Percentiles rank a stretch among this genome's conserved stretches.
Evolutionary conservation across 2,329 filamentous ascomycete species (phyloP).

Genomic region (Arthrobotrys entomopaga): DNA sequence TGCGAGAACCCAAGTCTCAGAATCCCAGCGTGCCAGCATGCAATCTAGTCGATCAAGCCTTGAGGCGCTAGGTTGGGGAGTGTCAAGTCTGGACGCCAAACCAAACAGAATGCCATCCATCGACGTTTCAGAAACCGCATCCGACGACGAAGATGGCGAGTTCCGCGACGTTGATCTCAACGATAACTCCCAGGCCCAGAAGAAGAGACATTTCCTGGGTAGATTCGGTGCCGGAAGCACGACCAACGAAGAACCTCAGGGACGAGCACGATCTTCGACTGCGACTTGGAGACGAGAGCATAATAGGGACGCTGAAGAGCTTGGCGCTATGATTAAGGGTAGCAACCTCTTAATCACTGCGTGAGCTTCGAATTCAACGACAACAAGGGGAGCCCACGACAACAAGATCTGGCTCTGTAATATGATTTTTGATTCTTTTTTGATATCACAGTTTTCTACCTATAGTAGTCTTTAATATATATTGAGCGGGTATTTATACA

Average conservation of each 20-base stretch:
- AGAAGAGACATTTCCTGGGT: slow-evolving; percentile 83
- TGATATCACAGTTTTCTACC: not conserved
- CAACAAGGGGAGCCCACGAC: not conserved
- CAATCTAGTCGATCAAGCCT: slow-evolving; percentile 63
- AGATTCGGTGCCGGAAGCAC: slow-evolving; percentile 70
- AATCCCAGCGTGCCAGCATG: slow-evolving; percentile 65
- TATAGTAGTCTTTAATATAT: slow-evolving; percentile 10
- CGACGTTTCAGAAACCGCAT: slow-evolving; percentile 66
- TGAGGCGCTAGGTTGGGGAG: slow-evolving; percentile 56
- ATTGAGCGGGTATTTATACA: not conserved
- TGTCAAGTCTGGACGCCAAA: slow-evolving; percentile 83
- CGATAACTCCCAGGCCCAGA: slow-evolving; percentile 76
- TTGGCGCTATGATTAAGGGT: slow-evolving; percentile 52
- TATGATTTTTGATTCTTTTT: slow-evolving; percentile 8
- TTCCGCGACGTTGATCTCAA: slow-evolving; percentile 92
- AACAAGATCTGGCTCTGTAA: not conserved
- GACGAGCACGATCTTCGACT: slow-evolving; percentile 36
- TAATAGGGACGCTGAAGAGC: slow-evolving; percentile 49
- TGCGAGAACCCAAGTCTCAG: slow-evolving; percentile 79
- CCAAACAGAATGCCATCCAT: slow-evolving; percentile 72
- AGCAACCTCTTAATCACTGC: slow-evolving; percentile 52
- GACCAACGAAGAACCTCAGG: slow-evolving; percentile 11
- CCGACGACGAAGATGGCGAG: slow-evolving; percentile 70
- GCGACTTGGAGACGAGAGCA: slow-evolving; percentile 49
- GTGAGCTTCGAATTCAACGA: slow-evolving; percentile 9